phyloP scores from a whole-genome alignment of 1,284 basidiomycete species.

The Papiliotrema nemorosa region DNA sequence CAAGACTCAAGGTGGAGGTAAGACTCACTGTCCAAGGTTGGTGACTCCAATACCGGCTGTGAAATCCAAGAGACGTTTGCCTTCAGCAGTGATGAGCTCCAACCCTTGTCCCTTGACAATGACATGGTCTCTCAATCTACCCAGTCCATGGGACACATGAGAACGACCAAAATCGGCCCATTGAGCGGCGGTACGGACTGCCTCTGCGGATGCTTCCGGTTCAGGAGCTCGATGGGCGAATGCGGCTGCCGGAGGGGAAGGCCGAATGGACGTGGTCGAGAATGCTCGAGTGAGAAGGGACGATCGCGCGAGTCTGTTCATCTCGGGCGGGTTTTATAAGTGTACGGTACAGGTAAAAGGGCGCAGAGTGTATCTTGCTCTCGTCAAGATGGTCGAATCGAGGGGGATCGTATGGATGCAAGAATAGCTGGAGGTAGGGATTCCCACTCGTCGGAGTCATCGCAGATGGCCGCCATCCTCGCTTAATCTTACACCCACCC shows the following conservation, averaged over 20 bases:
- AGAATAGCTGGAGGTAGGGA: no score
- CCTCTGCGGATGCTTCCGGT: neutral
- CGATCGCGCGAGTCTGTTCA: neutral
- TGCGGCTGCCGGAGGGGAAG: neutral
- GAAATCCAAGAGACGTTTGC: slow-evolving; percentile 72
- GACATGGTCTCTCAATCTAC: slow-evolving; percentile 56
- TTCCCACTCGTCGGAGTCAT: no score
- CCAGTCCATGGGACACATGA: slow-evolving; percentile 40
- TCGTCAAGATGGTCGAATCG: no score
- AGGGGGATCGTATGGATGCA: no score
- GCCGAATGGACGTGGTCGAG: neutral
- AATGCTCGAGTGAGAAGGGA: neutral
- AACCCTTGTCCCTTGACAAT: slow-evolving; percentile 74
- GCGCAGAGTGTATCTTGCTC: no score
- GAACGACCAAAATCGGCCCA: slow-evolving; percentile 35
- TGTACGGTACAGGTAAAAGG: no score
- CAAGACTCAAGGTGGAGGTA: neutral
- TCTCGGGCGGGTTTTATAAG: no score
- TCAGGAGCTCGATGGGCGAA: neutral
- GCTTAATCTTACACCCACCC: no score
- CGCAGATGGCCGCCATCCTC: no score
- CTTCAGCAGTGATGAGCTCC: slow-evolving; percentile 62
- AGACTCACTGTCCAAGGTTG: slow-evolving; percentile 38
- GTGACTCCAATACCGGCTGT: slow-evolving; percentile 66
- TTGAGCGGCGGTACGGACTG: slow-evolving; percentile 24